phyloP scores from a whole-genome alignment of 2,329 filamentous ascomycete genomes.

The Cercospora sesami region DNA sequence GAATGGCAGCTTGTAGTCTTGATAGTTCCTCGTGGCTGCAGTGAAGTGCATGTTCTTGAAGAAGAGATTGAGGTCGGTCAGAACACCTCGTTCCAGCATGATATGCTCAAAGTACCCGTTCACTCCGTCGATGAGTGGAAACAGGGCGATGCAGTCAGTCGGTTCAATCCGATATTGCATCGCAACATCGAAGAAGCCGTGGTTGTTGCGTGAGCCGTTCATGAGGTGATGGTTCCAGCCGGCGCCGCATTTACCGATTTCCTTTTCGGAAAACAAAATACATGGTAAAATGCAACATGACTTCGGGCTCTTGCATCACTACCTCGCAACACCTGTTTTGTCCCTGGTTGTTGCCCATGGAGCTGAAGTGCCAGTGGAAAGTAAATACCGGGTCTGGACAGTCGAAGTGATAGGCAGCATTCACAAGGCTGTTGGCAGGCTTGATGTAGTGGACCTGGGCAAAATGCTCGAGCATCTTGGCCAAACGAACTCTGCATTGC shows the following conservation, averaged over 20 bases:
- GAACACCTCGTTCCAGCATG: background rate
- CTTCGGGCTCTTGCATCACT: background rate
- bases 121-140: background rate
- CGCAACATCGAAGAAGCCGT: background rate
- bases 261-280: background rate
- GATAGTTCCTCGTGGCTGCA: background rate
- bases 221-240: background rate
- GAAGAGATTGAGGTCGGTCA: background rate
- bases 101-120: background rate
- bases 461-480: no score
- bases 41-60: background rate
- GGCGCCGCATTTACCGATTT: background rate
- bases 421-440: background rate
- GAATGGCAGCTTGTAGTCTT: background rate
- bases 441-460: no score
- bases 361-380: background rate
- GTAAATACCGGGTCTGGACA: background rate
- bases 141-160: background rate
- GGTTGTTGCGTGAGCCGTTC: background rate
- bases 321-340: background rate
- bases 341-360: background rate
- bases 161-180: background rate
- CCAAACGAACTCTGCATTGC: no score
- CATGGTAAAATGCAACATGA: background rate
- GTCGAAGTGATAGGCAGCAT: background rate